Percentiles rank a stretch among this genome's conserved stretches.
Conservation (phyloP, 176 grass and related monocot species). For the Musa troglodytarum region DNA sequence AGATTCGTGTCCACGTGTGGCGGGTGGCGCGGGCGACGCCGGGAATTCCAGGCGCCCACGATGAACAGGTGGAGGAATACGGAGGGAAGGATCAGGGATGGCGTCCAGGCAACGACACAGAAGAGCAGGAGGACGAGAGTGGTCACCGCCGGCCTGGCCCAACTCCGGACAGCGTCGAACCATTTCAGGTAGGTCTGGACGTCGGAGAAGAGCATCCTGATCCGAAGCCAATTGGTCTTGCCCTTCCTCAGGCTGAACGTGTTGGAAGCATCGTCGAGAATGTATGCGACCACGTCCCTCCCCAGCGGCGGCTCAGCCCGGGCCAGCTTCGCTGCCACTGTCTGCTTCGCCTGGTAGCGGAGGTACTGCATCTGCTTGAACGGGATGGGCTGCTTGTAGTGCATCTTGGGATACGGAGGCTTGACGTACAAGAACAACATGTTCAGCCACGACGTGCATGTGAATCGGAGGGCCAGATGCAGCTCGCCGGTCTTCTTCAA, state of each 20-base stretch:
- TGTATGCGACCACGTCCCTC: constrained; percentile 1
- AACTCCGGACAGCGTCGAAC: constrained; percentile 14
- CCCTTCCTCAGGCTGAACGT: constrained; percentile 10
- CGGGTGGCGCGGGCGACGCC: neutral
- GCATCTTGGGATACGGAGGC: constrained; percentile 17
- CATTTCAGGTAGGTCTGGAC: neutral
- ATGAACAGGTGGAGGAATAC: constrained; percentile 30
- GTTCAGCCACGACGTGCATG: constrained; percentile 14
- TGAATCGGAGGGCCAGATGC: constrained; percentile 33
- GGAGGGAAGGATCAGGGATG: neutral
- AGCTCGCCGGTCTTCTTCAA: constrained; percentile 27
- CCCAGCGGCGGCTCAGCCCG: constrained; percentile 16
- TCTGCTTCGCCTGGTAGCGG: neutral
- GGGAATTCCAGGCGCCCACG: constrained; percentile 19
- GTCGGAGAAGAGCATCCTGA: neutral
- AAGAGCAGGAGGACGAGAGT: neutral
- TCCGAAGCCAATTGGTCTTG: neutral
- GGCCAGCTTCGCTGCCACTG: constrained; percentile 1
- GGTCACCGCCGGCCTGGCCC: constrained; percentile 16
- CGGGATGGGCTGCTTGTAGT: constrained; percentile 25
- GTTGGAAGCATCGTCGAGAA: neutral
- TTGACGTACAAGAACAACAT: constrained; percentile 12
- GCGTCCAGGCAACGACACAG: neutral
- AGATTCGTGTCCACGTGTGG: neutral
- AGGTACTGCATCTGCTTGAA: neutral